phyloP scores from a whole-genome alignment of 2,329 filamentous ascomycete species.

The Passalora sequoiae region DNA sequence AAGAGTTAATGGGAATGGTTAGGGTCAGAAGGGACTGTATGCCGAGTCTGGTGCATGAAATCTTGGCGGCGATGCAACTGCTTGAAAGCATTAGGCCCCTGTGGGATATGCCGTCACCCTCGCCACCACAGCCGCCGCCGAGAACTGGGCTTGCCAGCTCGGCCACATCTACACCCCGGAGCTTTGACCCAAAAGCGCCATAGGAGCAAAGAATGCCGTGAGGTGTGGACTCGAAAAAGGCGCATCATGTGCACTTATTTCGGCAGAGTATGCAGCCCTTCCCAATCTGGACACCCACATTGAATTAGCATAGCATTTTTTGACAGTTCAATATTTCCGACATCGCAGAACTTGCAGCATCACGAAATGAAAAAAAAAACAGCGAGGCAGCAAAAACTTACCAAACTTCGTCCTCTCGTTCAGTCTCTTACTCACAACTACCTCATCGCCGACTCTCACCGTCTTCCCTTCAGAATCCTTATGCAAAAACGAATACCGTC shows the following conservation, averaged over 20 bases:
- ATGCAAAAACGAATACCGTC: slow-evolving; percentile 42
- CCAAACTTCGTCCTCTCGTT: slow-evolving; percentile 40
- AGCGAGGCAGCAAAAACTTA: slow-evolving; percentile 30
- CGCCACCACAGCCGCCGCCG: too few species aligned
- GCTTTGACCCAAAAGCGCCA: too few species aligned
- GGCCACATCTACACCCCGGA: too few species aligned
- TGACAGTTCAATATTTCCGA: not conserved
- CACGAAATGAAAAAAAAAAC: too few species aligned
- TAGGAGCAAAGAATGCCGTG: too few species aligned
- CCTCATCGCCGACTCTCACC: slow-evolving; percentile 41
- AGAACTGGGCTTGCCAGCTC: too few species aligned
- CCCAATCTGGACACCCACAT: slow-evolving; percentile 19
- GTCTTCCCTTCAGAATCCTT: slow-evolving; percentile 28
- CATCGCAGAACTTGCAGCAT: too few species aligned
- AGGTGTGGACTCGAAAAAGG: too few species aligned
- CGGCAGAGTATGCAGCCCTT: slow-evolving; percentile 20
- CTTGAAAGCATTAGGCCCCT: slow-evolving; percentile 14
- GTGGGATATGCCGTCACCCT: not conserved
- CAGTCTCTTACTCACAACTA: slow-evolving; percentile 38
- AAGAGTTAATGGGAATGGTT: slow-evolving; percentile 14
- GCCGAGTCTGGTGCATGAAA: slow-evolving; percentile 16
- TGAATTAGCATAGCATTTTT: not conserved
- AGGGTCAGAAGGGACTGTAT: slow-evolving; percentile 15
- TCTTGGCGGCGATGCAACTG: slow-evolving; percentile 15
- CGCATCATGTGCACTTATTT: not conserved